A percentile compares a stretch with the other conserved stretches of the same genome.
Evolutionary conservation across 2,329 filamentous ascomycete species (phyloP).

Genomic region (Neofusicoccum umdonicola): DNA sequence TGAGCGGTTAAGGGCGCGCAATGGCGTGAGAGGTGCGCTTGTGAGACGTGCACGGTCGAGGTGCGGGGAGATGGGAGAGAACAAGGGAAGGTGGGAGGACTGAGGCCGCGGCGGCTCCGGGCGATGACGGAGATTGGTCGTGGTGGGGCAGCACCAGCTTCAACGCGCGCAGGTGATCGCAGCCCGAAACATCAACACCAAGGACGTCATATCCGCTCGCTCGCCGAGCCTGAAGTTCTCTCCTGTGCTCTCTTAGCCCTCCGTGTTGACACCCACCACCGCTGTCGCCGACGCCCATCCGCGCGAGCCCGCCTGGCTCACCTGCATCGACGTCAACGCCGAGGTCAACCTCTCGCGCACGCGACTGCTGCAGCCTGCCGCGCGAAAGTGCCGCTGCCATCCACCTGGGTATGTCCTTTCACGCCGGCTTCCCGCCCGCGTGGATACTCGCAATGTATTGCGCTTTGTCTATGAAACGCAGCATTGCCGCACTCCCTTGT

Average conservation of each 20-base stretch:
- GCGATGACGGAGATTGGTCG: slow-evolving; percentile 6
- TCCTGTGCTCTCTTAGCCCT: neutral
- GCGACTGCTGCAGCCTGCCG: slow-evolving; percentile 9
- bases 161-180: slow-evolving; percentile 6
- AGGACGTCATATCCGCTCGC: slow-evolving; percentile 1
- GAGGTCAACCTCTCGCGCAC: neutral
- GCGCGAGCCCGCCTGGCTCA: neutral
- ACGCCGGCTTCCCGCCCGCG: neutral
- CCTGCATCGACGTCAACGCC: neutral
- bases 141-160: slow-evolving; percentile 1
- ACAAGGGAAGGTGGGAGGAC: neutral
- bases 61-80: neutral
- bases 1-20: neutral
- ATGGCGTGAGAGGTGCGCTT: neutral
- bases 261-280: neutral
- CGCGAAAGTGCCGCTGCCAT: neutral
- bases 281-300: neutral
- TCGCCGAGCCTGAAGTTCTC: slow-evolving; percentile 5
- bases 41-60: neutral
- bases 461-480: neutral
- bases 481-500: neutral
- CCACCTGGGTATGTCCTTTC: neutral
- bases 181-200: slow-evolving; percentile 18
- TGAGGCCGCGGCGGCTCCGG: neutral
- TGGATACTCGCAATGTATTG: neutral